These are phyloP conservation scores for Gnomoniopsis smithogilvyi DNA, from an alignment of 2,329 filamentous ascomycete genomes.

Conservation along the genomic window DNA sequence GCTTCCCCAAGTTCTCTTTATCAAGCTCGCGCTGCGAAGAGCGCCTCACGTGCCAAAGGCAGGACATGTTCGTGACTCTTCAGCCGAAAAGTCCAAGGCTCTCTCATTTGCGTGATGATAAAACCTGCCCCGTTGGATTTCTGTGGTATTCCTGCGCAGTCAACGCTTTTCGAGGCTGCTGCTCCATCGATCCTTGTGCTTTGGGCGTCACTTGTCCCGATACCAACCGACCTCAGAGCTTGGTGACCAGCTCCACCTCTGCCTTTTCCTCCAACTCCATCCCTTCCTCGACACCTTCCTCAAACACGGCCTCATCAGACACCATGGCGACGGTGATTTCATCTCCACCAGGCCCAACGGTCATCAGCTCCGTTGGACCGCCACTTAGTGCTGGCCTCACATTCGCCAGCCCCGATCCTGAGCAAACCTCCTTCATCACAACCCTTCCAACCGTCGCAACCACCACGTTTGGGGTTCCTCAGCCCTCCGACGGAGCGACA, in stretches of 20 bases:
- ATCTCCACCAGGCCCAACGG: background rate
- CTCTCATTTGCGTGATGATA: background rate
- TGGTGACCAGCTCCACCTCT: background rate
- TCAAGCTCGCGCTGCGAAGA: too few relatives aligned
- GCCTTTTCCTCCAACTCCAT: background rate
- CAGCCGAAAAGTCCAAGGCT: background rate
- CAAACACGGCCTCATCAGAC: background rate
- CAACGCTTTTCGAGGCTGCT: slow-evolving; percentile 42
- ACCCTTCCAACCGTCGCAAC: background rate
- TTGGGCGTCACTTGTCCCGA: slow-evolving; percentile 28
- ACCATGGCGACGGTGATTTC: background rate
- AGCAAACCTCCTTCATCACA: background rate
- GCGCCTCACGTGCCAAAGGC: too few relatives aligned
- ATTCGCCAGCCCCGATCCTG: background rate
- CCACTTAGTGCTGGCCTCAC: background rate
- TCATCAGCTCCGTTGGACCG: background rate
- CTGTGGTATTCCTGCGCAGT: slow-evolving; percentile 35
- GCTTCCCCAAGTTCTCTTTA: background rate
- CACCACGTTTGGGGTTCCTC: background rate
- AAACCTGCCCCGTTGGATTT: slow-evolving; percentile 27
- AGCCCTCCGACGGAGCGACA: background rate
- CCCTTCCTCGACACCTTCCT: background rate
- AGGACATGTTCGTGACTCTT: background rate
- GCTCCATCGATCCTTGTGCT: slow-evolving; percentile 40
- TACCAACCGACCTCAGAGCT: slow-evolving; percentile 6